Conservation (phyloP, 805 yeast species). For the Lipomyces japonicus region DNA sequence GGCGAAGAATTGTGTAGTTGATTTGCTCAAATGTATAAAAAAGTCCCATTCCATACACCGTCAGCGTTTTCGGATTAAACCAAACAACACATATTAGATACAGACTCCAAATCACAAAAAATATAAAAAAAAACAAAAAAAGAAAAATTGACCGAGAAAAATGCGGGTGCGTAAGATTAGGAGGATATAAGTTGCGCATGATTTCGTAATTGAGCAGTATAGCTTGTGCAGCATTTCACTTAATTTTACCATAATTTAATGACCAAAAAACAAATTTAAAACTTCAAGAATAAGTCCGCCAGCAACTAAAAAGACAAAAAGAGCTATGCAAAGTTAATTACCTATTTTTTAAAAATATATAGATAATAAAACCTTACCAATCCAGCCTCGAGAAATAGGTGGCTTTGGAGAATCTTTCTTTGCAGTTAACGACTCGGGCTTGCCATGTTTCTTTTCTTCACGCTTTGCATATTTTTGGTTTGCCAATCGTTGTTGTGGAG, state of each 20-base stretch:
- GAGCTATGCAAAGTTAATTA: constrained; percentile 6
- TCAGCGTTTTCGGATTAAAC: background rate
- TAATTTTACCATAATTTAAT: background rate
- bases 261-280: constrained; percentile 18
- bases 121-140: too few relatives aligned
- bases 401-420: constrained; percentile 38
- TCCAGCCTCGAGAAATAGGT: constrained; percentile 65
- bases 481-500: constrained; percentile 85
- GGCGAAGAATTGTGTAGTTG: too few relatives aligned
- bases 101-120: too few relatives aligned
- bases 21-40: too few relatives aligned
- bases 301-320: constrained; percentile 20
- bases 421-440: constrained; percentile 46
- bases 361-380: constrained; percentile 44
- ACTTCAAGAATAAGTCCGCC: constrained; percentile 24
- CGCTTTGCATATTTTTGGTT: constrained; percentile 75
- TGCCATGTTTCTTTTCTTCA: constrained; percentile 71
- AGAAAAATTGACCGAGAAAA: too few relatives aligned
- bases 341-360: background rate
- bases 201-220: background rate
- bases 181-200: too few relatives aligned
- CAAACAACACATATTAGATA: background rate
- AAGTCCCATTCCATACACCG: too few relatives aligned
- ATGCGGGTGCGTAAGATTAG: too few relatives aligned
- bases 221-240: background rate